Base-by-base conservation (phyloP, 306 rosid species). In the Urtica urens region DNA sequence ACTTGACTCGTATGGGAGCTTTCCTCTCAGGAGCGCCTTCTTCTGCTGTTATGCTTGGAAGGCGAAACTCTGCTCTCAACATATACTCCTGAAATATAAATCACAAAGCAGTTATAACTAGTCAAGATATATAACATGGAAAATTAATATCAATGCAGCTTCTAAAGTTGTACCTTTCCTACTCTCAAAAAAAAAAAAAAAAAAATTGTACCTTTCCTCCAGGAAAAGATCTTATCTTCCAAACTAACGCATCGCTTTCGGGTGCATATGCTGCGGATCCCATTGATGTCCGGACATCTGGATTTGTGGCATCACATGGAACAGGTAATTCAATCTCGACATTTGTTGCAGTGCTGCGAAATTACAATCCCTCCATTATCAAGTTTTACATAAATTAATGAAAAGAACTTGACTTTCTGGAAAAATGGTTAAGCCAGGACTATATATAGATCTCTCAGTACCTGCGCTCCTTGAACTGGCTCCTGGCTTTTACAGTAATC, bases 401-500 rank as follows among this genome's bases (percentile, higher is more conserved):
- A n/a, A 18, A 42, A 38, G 20, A 42, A 65, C 43, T 28, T 38
- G 40, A 46, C 41, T 46, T 3, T 15, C 39, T 24, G 39, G 33
- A 53, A 53, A 59, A 44, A 58, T 55, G 42, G 23, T 39, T 47
- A 29, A 55, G 60, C 23, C 53, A n/a, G n/a, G n/a, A n/a, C n/a
- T n/a, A 41, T 23, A 61, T 17, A 19, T 16, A 47, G 11, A 62
- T 35, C 48, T 33, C 29, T 30, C 42, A 46, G 43, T 79, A 87
- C 96, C 96, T 87, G 24, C 96, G 94, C 78, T 87, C 96, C 93
- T 87, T 87, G 70, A 78, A 87, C 71, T 87, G 96, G 72, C 96
- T 87, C 67, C 96, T 77, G 46, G 96, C 93, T 63, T 87, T 87
- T 53, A 87, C 96, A 77, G 68, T 73, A 28, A 87, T 80, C 80